Evolutionary conservation across 2,329 filamentous ascomycete species (phyloP).

Genomic region (Hortaea werneckii): DNA sequence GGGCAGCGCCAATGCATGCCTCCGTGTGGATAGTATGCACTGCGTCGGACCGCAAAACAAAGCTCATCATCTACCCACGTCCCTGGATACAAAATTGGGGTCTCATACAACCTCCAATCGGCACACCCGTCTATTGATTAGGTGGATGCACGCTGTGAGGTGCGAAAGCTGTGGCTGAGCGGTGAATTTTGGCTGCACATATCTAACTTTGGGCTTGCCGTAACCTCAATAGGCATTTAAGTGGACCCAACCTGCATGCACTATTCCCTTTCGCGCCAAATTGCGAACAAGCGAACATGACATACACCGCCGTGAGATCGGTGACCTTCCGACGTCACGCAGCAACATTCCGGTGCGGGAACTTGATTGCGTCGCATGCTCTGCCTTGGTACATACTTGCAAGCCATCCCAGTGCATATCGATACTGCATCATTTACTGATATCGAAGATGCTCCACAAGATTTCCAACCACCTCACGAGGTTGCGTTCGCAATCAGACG

Average conservation of each 20-base stretch:
- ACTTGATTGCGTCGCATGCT: neutral
- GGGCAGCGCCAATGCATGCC: neutral
- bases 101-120: neutral
- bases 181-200: neutral
- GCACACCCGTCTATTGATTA: constrained; percentile 1
- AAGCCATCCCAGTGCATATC: neutral
- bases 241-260: neutral
- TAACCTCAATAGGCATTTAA: neutral
- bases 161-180: constrained; percentile 1
- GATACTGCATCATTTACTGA: neutral
- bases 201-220: neutral
- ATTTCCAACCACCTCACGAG: neutral
- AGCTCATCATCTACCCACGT: neutral
- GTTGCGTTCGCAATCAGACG: too few species aligned
- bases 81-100: neutral
- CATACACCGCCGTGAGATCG: neutral
- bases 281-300: neutral
- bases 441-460: neutral
- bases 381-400: neutral
- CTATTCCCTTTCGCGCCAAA: neutral
- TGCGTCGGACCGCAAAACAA: neutral
- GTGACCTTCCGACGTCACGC: constrained; percentile 1
- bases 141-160: neutral
- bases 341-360: neutral
- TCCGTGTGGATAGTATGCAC: neutral